Percentiles rank a stretch among this genome's conserved stretches.
Conservation (phyloP, 495 filamentous ascomycete genomes). For the Aspergillus mulundensis region DNA sequence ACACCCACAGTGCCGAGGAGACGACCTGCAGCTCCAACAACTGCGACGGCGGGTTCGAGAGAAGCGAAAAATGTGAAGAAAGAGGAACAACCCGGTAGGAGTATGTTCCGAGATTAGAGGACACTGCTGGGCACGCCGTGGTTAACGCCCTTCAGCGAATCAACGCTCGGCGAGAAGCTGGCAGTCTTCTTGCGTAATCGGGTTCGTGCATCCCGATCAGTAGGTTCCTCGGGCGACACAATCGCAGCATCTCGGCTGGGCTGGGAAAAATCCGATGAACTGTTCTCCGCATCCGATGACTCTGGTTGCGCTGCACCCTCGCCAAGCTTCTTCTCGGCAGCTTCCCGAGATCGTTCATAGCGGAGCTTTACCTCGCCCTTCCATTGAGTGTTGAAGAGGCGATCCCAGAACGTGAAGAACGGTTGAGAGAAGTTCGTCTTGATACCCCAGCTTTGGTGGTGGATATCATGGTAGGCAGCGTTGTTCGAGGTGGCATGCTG, state of each 20-base stretch:
- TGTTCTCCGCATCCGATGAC: constrained; percentile 5
- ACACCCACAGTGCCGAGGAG: constrained; percentile 23
- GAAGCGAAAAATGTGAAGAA: constrained; percentile 6
- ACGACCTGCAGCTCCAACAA: constrained; percentile 36
- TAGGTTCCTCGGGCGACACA: constrained; percentile 29
- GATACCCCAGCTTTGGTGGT: constrained; percentile 99
- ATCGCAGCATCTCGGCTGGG: constrained; percentile 18
- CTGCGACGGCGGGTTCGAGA: constrained; percentile 4
- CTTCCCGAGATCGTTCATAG: constrained; percentile 43
- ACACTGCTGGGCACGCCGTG: constrained; percentile 41
- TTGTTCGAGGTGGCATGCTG: constrained; percentile 91
- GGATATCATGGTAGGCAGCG: constrained; percentile 92
- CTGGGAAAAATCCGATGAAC: constrained; percentile 3
- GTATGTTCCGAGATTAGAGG: constrained; percentile 22
- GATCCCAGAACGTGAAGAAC: constrained; percentile 52
- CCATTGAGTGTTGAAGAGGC: constrained; percentile 45
- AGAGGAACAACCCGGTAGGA: constrained; percentile 9
- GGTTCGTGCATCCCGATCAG: constrained; percentile 26
- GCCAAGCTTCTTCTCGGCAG: constrained; percentile 39
- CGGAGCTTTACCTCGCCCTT: constrained; percentile 40
- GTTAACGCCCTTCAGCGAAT: constrained; percentile 38
- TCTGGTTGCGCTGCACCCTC: constrained; percentile 20
- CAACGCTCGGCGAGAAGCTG: constrained; percentile 24
- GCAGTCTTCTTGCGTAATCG: constrained; percentile 37
- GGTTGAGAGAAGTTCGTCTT: constrained; percentile 57